Conservation (phyloP, 441 rosid genomes). For the Eruca vesicaria region DNA sequence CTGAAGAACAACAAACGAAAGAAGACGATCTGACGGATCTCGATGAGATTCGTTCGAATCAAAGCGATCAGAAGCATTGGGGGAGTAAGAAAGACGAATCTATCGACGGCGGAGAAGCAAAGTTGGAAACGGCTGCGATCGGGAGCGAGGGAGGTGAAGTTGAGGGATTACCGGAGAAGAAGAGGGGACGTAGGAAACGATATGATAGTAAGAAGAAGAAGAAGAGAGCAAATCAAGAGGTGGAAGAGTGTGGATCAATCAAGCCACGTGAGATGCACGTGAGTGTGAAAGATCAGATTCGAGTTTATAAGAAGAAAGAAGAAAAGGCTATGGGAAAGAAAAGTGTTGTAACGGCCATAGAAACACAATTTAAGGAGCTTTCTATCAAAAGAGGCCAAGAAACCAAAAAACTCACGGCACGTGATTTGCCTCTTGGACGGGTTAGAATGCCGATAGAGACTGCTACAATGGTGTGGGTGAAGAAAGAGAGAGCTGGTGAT, state of each 20-base stretch:
- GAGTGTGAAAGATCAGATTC: neutral
- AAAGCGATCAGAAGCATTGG: neutral
- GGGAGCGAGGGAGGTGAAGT: conserved; percentile 7
- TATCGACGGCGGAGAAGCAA: conserved; percentile 7
- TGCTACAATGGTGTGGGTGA: conserved; percentile 32
- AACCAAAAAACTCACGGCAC: neutral
- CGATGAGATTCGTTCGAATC: neutral
- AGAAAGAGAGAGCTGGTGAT: conserved; percentile 18
- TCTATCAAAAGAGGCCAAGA: conserved; percentile 12
- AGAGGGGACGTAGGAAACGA: neutral
- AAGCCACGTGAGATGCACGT: neutral
- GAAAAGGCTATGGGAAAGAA: neutral
- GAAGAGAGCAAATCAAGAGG: neutral
- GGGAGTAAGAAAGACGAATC: neutral
- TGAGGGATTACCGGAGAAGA: neutral
- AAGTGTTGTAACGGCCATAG: conserved; percentile 3
- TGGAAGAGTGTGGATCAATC: neutral
- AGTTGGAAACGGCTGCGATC: neutral
- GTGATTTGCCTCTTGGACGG: neutral
- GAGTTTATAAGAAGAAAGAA: neutral
- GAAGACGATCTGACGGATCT: conserved; percentile 15
- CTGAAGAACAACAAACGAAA: neutral
- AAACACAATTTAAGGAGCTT: conserved; percentile 10
- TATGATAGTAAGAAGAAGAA: neutral
- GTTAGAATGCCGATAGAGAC: neutral